Conservation (phyloP, 2,329 filamentous ascomycete genomes). For the Sarocladium kiliense region DNA sequence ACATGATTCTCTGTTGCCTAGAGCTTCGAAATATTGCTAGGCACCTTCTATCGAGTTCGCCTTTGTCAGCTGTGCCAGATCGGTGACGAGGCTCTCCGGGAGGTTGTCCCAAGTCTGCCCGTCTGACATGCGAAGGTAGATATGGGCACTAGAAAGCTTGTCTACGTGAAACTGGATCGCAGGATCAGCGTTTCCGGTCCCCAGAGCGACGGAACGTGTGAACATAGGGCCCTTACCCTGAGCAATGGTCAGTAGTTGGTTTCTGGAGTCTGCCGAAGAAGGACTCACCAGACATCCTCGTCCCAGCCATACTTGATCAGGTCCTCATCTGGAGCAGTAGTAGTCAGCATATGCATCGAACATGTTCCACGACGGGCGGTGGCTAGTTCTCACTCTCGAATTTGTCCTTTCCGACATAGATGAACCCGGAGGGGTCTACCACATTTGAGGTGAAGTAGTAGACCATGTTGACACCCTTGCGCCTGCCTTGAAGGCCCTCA, state of each 20-base stretch:
- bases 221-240: background rate
- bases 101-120: constrained; percentile 82
- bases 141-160: constrained; percentile 93
- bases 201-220: background rate
- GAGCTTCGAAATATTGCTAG: background rate
- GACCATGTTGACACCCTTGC: constrained; percentile 59
- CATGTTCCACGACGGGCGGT: background rate
- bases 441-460: constrained; percentile 90
- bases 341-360: background rate
- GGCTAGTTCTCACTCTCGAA: constrained; percentile 72
- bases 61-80: constrained; percentile 96
- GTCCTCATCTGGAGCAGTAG: constrained; percentile 70
- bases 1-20: background rate
- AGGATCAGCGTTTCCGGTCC: background rate
- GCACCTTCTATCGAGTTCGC: constrained; percentile 95
- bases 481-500: background rate
- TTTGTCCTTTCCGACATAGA: constrained; percentile 99
- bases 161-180: constrained; percentile 80
- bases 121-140: constrained; percentile 81
- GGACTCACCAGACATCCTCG: constrained; percentile 81
- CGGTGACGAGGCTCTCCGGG: constrained; percentile 66
- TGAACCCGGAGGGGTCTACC: constrained; percentile 74
- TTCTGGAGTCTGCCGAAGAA: background rate
- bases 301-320: constrained; percentile 93
- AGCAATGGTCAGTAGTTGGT: background rate